phyloP scores from a whole-genome alignment of 2,329 filamentous ascomycete genomes.

The Metarhizium robertsii region DNA sequence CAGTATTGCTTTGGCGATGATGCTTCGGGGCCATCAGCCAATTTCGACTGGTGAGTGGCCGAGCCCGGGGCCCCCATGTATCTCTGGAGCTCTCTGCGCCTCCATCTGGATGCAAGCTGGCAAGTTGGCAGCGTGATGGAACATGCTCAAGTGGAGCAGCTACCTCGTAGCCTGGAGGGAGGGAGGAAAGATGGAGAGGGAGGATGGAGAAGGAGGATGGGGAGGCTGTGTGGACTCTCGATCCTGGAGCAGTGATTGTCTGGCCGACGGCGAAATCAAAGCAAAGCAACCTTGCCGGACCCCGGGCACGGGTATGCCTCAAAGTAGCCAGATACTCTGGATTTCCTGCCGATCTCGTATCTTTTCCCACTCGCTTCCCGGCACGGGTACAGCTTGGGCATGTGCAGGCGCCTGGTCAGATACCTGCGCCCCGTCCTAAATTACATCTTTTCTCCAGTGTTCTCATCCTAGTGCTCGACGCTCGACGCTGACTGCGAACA shows the following conservation, averaged over 20 bases:
- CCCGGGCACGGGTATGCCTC: background rate
- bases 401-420: background rate
- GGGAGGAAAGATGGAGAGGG: background rate
- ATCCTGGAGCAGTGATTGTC: background rate
- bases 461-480: background rate
- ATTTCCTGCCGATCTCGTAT: background rate
- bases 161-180: background rate
- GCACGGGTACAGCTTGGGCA: background rate
- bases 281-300: background rate
- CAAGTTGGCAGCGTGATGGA: background rate
- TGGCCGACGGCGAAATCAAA: background rate
- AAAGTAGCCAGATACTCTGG: background rate
- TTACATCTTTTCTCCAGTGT: background rate
- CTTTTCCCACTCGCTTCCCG: background rate
- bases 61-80: background rate
- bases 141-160: background rate
- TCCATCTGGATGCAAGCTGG: background rate
- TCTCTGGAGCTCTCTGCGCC: background rate
- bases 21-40: background rate
- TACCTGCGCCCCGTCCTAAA: background rate
- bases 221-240: background rate
- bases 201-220: background rate
- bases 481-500: background rate
- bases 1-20: background rate
- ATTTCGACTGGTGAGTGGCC: background rate